These are phyloP conservation scores for Cubamyces lactineus DNA, from an alignment of 768 basidiomycete species.

Conservation along the genomic window DNA sequence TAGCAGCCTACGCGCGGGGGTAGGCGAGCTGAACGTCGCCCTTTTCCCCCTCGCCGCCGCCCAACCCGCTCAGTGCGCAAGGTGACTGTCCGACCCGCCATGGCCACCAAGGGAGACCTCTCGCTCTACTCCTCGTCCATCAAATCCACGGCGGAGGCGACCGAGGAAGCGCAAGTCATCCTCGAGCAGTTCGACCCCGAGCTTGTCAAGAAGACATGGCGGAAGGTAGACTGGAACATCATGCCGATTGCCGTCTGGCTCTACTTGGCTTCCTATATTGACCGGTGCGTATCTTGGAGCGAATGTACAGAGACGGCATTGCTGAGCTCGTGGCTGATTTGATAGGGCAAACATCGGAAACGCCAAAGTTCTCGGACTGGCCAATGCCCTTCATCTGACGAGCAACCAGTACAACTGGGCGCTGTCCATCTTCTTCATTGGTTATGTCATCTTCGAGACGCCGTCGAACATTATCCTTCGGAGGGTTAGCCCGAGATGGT, in stretches of 20 bases:
- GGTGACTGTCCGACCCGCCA: conserved; percentile 3
- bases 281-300: conserved; percentile 19
- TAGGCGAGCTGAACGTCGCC: neutral
- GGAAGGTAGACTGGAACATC: conserved; percentile 39
- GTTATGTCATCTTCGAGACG: conserved; percentile 46
- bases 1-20: neutral
- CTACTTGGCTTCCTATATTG: conserved; percentile 42
- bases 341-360: conserved; percentile 39
- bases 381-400: conserved; percentile 30
- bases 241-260: conserved; percentile 42
- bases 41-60: conserved; percentile 1
- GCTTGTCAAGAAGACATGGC: conserved; percentile 29
- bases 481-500: conserved; percentile 38
- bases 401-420: conserved; percentile 42
- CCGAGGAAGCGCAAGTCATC: conserved; percentile 9
- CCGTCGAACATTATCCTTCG: conserved; percentile 45
- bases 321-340: neutral
- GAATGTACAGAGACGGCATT: neutral
- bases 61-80: neutral
- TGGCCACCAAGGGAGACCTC: conserved; percentile 11
- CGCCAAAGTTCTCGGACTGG: conserved; percentile 35
- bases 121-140: conserved; percentile 12
- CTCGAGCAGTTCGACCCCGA: conserved; percentile 27
- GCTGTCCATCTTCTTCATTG: conserved; percentile 45
- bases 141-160: conserved; percentile 15